A percentile compares a stretch with the other conserved stretches of the same genome.
These are phyloP conservation scores for Colletotrichum destructivum DNA, from an alignment of 2,329 filamentous ascomycete genomes.

Conservation along the genomic window DNA sequence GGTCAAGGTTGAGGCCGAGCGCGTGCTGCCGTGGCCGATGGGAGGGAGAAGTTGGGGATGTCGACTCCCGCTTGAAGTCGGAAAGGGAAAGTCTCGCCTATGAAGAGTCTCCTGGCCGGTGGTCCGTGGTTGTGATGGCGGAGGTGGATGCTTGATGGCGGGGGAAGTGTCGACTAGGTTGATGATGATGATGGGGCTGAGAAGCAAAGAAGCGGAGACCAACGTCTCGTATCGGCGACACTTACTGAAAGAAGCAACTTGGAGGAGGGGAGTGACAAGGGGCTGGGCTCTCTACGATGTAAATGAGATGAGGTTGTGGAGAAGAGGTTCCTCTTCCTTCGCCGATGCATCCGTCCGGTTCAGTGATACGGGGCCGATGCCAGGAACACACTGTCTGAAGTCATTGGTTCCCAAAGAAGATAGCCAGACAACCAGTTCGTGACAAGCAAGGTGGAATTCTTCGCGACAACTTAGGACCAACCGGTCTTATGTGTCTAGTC, in stretches of 20 bases:
- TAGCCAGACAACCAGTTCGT: too few relatives aligned
- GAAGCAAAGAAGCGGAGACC: constrained; percentile 23
- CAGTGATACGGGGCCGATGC: constrained; percentile 6
- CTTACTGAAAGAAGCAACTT: constrained; percentile 27
- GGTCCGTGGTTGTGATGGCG: neutral
- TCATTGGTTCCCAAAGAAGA: neutral
- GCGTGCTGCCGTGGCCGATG: neutral
- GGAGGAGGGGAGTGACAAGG: neutral
- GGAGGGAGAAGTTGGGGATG: neutral
- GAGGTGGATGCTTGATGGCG: constrained; percentile 7
- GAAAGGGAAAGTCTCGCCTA: constrained; percentile 31
- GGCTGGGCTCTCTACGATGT: neutral
- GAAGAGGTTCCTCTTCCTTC: neutral
- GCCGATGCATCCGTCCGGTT: constrained; percentile 8
- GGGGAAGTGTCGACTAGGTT: neutral
- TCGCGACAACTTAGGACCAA: constrained; percentile 12
- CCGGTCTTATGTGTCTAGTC: constrained; percentile 27
- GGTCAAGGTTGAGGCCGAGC: neutral
- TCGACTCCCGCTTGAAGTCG: constrained; percentile 1
- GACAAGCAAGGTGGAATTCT: neutral
- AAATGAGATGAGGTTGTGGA: neutral
- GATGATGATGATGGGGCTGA: constrained; percentile 19
- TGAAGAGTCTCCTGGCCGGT: neutral
- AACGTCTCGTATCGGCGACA: constrained; percentile 22
- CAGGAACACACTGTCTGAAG: neutral